phyloP scores from a whole-genome alignment of 1,284 basidiomycete species.

The Tremellales sp. region DNA sequence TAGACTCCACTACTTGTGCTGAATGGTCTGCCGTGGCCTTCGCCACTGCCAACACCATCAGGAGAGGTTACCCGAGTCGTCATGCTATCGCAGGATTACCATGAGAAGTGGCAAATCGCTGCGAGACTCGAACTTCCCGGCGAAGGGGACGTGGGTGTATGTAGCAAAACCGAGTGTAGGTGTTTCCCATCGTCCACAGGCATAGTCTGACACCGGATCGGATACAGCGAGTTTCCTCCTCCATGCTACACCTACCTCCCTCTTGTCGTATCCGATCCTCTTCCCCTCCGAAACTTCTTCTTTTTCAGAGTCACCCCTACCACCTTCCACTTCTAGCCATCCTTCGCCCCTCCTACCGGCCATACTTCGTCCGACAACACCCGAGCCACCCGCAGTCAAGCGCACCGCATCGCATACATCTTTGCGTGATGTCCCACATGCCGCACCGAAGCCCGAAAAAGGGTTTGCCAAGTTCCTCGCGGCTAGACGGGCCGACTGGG shows the following conservation, averaged over 20 bases:
- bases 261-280: conserved; percentile 38
- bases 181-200: neutral
- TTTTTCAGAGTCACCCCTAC: neutral
- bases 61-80: conserved; percentile 41
- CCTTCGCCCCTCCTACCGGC: conserved; percentile 4
- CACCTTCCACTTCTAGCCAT: neutral
- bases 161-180: conserved; percentile 18
- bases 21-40: conserved; percentile 40
- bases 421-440: conserved; percentile 4
- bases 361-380: conserved; percentile 5
- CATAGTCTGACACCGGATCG: neutral
- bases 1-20: conserved; percentile 26
- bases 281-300: conserved; percentile 12
- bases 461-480: conserved; percentile 40
- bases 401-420: neutral
- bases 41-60: conserved; percentile 35
- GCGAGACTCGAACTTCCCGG: conserved; percentile 40
- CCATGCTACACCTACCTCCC: conserved; percentile 27
- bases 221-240: conserved; percentile 26
- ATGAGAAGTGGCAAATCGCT: conserved; percentile 10
- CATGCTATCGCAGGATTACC: conserved; percentile 15
- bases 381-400: conserved; percentile 3
- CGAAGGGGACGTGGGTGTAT: conserved; percentile 32
- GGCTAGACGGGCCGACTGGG: conserved; percentile 13
- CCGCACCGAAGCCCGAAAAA: conserved; percentile 11